Conservation (phyloP, 495 filamentous ascomycete species). For the Aspergillus bridgeri region DNA sequence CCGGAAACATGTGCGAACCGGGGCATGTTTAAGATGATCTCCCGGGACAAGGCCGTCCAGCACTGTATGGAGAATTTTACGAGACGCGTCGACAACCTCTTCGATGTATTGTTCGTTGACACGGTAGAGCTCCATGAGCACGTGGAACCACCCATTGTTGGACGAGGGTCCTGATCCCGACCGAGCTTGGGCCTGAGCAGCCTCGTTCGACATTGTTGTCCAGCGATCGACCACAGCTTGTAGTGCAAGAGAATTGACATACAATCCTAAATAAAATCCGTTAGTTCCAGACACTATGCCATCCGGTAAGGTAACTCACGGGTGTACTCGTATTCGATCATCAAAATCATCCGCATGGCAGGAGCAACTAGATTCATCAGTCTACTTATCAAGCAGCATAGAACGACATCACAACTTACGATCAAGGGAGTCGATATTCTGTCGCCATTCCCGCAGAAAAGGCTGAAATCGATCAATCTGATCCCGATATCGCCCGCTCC, state of each 20-base stretch:
- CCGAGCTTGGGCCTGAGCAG: conserved; percentile 44
- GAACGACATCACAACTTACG: conserved; percentile 24
- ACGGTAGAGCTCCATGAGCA: conserved; percentile 53
- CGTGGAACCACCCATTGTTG: conserved; percentile 43
- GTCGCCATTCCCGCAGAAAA: conserved; percentile 69
- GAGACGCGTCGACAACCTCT: conserved; percentile 83
- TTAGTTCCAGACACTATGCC: not conserved
- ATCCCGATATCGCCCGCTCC: conserved; percentile 73
- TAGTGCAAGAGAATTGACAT: conserved; percentile 87
- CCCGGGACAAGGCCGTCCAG: conserved; percentile 77
- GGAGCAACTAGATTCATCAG: conserved; percentile 53
- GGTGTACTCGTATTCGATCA: conserved; percentile 88
- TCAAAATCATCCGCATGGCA: conserved; percentile 76
- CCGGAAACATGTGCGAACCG: conserved; percentile 90
- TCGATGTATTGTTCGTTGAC: conserved; percentile 72
- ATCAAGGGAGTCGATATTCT: conserved; percentile 65
- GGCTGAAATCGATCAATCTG: conserved; percentile 79
- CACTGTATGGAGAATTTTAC: conserved; percentile 77
- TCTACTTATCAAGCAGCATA: not conserved
- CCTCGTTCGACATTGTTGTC: conserved; percentile 62
- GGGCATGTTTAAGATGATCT: conserved; percentile 85
- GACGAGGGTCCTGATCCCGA: conserved; percentile 35
- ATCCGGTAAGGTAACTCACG: conserved; percentile 41
- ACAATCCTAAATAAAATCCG: conserved; percentile 45
- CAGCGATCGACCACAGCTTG: conserved; percentile 95